Percentiles rank a stretch among this genome's conserved stretches.
Conservation (phyloP, 331 rosid species). For the Quercus tomentella region DNA sequence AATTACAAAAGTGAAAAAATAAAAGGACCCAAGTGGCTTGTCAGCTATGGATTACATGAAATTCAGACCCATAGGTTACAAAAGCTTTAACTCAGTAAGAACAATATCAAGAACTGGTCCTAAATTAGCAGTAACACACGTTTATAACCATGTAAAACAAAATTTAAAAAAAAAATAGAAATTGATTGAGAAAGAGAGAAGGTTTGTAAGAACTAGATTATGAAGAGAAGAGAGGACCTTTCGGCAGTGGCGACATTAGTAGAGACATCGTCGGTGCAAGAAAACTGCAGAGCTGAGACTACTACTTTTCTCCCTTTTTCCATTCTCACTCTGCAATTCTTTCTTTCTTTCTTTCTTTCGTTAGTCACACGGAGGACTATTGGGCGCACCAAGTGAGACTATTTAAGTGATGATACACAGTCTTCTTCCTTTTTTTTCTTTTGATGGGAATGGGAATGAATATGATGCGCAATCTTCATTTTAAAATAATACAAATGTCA, state of each 20-base stretch:
- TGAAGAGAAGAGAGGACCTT: constrained; percentile 34
- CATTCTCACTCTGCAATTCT: constrained; percentile 11
- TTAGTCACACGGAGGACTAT: too few species aligned
- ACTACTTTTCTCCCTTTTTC: constrained; percentile 43
- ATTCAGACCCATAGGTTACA: neutral
- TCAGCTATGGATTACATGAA: neutral
- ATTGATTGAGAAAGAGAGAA: neutral
- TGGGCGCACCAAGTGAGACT: too few species aligned
- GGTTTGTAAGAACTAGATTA: too few species aligned
- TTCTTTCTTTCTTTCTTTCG: neutral
- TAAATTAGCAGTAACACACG: neutral
- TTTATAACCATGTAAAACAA: too few species aligned
- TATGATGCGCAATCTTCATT: too few species aligned
- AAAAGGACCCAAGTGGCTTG: neutral
- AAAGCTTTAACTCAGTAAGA: neutral
- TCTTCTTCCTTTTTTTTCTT: too few species aligned
- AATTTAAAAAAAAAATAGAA: too few species aligned
- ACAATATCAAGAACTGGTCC: neutral
- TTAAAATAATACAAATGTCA: too few species aligned
- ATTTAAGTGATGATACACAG: too few species aligned
- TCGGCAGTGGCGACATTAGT: constrained; percentile 77
- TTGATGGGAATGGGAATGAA: too few species aligned
- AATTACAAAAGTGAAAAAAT: neutral
- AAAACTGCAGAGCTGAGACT: constrained; percentile 84
- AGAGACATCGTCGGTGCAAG: constrained; percentile 72